Evolutionary conservation across 2,329 filamentous ascomycete genomes (phyloP).

Genomic region (Hymenoscyphus fructigenus): DNA sequence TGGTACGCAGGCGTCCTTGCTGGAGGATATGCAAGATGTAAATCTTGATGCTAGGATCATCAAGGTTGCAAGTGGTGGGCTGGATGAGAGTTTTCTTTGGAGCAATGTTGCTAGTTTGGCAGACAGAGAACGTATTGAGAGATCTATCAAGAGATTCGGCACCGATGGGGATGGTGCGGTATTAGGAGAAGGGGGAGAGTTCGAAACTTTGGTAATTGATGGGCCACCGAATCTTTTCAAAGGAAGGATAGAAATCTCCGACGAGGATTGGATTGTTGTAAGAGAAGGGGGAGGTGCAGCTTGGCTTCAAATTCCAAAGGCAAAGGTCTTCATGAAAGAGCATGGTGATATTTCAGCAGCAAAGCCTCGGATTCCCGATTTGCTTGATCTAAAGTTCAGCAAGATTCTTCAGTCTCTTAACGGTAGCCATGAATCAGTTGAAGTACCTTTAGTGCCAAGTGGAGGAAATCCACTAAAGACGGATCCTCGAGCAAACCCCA

Average conservation of each 20-base stretch:
- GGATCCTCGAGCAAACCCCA: not conserved
- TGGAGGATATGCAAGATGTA: conserved; percentile 77
- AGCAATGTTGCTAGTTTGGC: conserved; percentile 65
- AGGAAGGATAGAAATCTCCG: conserved; percentile 62
- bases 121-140: conserved; percentile 49
- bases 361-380: conserved; percentile 55
- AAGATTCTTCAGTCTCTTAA: conserved; percentile 21
- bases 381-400: conserved; percentile 65
- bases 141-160: conserved; percentile 66
- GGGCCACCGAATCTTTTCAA: conserved; percentile 75
- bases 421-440: not conserved
- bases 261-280: conserved; percentile 52
- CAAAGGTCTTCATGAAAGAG: conserved; percentile 46
- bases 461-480: too few relatives aligned
- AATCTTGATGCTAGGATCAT: conserved; percentile 87
- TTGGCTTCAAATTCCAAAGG: conserved; percentile 63
- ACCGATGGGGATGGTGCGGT: conserved; percentile 64
- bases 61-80: conserved; percentile 88
- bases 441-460: not conserved
- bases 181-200: conserved; percentile 92
- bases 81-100: conserved; percentile 81
- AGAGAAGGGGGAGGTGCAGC: conserved; percentile 73
- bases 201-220: conserved; percentile 86
- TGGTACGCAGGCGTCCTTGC: conserved; percentile 50
- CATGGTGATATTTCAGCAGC: conserved; percentile 41